These are phyloP conservation scores for Sporothrix variecibatus DNA, from an alignment of 2,329 filamentous ascomycete species.

Conservation along the genomic window DNA sequence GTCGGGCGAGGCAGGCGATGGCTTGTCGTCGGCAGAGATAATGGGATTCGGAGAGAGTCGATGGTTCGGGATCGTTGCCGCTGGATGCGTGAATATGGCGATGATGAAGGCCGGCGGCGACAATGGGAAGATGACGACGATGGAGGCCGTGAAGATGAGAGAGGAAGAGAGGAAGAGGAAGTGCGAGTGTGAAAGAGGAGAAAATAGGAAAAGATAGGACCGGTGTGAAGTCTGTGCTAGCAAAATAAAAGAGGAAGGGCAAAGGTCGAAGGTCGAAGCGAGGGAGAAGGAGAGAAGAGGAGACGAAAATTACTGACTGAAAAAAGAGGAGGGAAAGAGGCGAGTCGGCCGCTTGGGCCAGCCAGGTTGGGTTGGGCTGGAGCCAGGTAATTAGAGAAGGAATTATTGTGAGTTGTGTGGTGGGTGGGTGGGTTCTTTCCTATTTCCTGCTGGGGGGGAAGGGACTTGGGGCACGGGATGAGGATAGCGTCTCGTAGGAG, in stretches of 20 bases:
- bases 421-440: conserved; percentile 2
- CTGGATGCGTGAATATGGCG: neutral
- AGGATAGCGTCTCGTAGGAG: conserved; percentile 9
- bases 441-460: neutral
- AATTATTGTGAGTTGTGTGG: conserved; percentile 5
- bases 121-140: neutral
- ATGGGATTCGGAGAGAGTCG: neutral
- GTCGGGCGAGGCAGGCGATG: neutral
- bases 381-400: neutral
- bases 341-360: neutral
- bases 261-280: neutral
- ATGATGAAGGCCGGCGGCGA: neutral
- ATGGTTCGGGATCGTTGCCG: neutral
- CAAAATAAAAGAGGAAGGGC: neutral
- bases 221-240: neutral
- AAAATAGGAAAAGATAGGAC: neutral
- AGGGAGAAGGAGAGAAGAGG: conserved; percentile 1
- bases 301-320: conserved; percentile 9
- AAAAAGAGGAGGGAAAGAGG: conserved; percentile 20
- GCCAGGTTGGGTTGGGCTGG: neutral
- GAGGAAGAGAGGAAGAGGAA: neutral
- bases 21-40: neutral
- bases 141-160: neutral
- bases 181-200: neutral
- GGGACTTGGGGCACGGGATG: neutral